A percentile compares a stretch with the other conserved stretches of the same genome.
Conservation (phyloP, 768 basidiomycete genomes). For the Nidularia sp. region DNA sequence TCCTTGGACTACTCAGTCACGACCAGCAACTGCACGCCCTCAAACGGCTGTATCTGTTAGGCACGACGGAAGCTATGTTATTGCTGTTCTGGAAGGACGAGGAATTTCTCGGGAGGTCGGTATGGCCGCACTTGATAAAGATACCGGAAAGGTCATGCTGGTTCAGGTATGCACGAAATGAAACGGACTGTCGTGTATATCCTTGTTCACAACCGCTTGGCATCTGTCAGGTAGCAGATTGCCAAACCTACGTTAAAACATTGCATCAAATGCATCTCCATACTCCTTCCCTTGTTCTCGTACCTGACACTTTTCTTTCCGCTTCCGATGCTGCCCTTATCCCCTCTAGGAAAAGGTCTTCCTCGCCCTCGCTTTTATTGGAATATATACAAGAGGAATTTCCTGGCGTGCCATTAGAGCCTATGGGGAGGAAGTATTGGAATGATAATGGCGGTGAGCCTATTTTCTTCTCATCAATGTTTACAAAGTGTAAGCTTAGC, state of each 20-base stretch:
- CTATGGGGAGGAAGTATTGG: conserved; percentile 80
- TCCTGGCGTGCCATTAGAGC: conserved; percentile 59
- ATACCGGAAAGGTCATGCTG: conserved; percentile 70
- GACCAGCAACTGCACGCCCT: conserved; percentile 59
- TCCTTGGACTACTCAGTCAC: conserved; percentile 54
- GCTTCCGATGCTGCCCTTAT: conserved; percentile 44
- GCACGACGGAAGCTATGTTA: conserved; percentile 57
- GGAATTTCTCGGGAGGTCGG: conserved; percentile 83
- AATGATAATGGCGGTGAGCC: conserved; percentile 70
- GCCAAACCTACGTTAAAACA: conserved; percentile 85
- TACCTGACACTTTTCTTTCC: conserved; percentile 80
- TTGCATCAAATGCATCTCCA: conserved; percentile 83
- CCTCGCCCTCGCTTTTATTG: conserved; percentile 59
- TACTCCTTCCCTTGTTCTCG: conserved; percentile 63
- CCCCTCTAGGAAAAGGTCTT: conserved; percentile 37
- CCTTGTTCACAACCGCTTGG: too few relatives aligned
- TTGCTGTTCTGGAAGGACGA: conserved; percentile 73
- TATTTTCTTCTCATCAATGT: background rate
- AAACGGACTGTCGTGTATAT: too few relatives aligned
- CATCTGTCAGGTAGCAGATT: conserved; percentile 65
- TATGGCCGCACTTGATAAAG: conserved; percentile 79
- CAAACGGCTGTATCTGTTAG: conserved; percentile 58
- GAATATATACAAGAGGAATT: conserved; percentile 75
- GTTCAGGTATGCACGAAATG: conserved; percentile 56
- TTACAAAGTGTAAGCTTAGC: background rate